These are phyloP conservation scores for Aspergillus caelatus DNA, from an alignment of 2,329 filamentous ascomycete genomes.

Conservation along the genomic window DNA sequence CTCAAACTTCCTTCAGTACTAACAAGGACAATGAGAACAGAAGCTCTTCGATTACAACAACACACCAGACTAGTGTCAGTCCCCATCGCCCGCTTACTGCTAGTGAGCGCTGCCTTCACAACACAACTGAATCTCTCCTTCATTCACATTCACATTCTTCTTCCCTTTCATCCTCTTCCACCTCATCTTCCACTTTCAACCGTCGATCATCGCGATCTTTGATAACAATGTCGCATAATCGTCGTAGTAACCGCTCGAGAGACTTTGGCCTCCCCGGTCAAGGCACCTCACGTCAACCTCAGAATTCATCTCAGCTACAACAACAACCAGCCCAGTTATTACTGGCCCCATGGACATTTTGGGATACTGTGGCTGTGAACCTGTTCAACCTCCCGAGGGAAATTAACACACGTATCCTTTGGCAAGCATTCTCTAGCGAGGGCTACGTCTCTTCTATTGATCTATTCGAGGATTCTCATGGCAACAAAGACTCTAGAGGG, in stretches of 20 bases:
- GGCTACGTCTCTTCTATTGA: slow-evolving; percentile 62
- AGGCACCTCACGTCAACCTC: background rate
- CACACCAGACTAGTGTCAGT: background rate
- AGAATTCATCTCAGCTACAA: slow-evolving; percentile 3
- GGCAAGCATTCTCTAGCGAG: slow-evolving; percentile 54
- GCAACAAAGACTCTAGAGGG: slow-evolving; percentile 46
- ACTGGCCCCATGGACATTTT: slow-evolving; percentile 38
- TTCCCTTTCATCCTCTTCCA: background rate
- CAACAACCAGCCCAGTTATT: slow-evolving; percentile 13
- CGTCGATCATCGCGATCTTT: background rate
- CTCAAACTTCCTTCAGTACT: background rate
- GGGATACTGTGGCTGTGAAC: slow-evolving; percentile 43
- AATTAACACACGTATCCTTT: slow-evolving; percentile 48
- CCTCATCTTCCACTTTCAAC: slow-evolving; percentile 5
- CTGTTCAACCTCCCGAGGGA: slow-evolving; percentile 39
- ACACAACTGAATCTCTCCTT: background rate
- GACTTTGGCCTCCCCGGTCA: background rate
- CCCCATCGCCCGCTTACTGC: background rate
- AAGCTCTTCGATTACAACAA: background rate
- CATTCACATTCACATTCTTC: background rate
- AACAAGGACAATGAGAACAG: background rate
- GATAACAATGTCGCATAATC: background rate
- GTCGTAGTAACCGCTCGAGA: background rate
- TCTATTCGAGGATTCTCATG: slow-evolving; percentile 50
- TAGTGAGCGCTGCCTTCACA: background rate